Percentiles rank a stretch among this genome's conserved stretches.
phyloP scores from a whole-genome alignment of 2,329 filamentous ascomycete genomes.

The Dactylonectria estremocensis region DNA sequence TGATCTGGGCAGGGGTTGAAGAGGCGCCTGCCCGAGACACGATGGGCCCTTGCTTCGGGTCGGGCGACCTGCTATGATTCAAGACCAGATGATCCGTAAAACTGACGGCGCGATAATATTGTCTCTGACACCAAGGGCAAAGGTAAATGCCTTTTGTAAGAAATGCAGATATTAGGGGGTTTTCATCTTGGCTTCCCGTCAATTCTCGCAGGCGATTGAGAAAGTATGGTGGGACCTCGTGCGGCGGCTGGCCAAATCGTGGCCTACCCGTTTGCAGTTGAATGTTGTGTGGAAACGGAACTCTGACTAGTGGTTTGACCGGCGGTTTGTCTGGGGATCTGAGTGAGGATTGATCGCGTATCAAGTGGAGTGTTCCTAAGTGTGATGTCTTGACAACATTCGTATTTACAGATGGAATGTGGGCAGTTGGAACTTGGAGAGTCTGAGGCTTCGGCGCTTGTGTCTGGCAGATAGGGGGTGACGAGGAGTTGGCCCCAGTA shows the following conservation, averaged over 20 bases:
- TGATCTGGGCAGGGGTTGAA: too few relatives aligned
- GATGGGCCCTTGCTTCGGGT: too few relatives aligned
- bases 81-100: constrained; percentile 17
- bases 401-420: constrained; percentile 6
- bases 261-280: constrained; percentile 8
- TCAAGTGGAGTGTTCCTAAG: constrained; percentile 13
- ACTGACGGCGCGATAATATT: constrained; percentile 2
- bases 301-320: neutral
- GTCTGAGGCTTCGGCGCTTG: neutral
- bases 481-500: neutral
- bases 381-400: neutral
- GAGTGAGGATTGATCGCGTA: neutral
- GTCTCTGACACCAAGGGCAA: constrained; percentile 16
- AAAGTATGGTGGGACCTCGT: constrained; percentile 16
- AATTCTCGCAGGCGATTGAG: constrained; percentile 7
- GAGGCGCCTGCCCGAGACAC: constrained; percentile 21
- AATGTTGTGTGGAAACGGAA: neutral
- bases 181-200: constrained; percentile 1
- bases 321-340: constrained; percentile 3
- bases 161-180: constrained; percentile 9
- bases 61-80: neutral
- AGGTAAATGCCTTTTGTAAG: constrained; percentile 7
- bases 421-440: constrained; percentile 6
- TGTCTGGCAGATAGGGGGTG: constrained; percentile 1
- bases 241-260: constrained; percentile 17